Percentiles rank a stretch among this genome's conserved stretches.
Evolutionary conservation across 495 filamentous ascomycete species (phyloP).

Genomic region (Chaetomium tenue): DNA sequence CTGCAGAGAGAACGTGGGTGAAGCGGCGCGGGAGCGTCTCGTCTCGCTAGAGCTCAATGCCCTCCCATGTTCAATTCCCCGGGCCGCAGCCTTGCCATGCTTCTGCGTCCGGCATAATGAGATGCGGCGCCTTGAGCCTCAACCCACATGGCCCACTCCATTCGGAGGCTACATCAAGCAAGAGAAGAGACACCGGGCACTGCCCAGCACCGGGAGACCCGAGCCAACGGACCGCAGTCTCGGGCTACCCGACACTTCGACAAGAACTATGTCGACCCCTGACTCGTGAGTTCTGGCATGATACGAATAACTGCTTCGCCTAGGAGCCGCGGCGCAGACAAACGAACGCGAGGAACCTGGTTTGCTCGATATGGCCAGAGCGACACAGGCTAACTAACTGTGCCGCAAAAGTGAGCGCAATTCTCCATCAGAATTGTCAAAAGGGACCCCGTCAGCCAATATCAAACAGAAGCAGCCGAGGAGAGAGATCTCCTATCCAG

Average conservation of each 20-base stretch:
- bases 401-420: neutral
- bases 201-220: neutral
- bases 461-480: neutral
- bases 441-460: neutral
- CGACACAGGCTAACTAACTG: neutral
- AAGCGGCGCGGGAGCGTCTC: constrained; percentile 11
- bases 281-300: neutral
- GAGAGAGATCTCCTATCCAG: constrained; percentile 10
- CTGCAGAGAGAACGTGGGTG: constrained; percentile 19
- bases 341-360: neutral
- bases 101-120: neutral
- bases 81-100: constrained; percentile 1
- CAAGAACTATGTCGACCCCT: neutral
- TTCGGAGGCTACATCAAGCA: too few relatives aligned
- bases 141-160: neutral
- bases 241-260: constrained; percentile 6
- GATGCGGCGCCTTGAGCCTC: constrained; percentile 13
- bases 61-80: neutral
- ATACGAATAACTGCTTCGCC: neutral
- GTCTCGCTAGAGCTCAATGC: neutral
- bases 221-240: neutral
- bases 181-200: too few relatives aligned
- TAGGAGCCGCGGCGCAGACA: neutral
- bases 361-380: neutral
- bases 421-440: constrained; percentile 3